These are phyloP conservation scores for Phytopythium mirpurense DNA, from an alignment of 352 stramenopile species.

Conservation along the genomic window DNA sequence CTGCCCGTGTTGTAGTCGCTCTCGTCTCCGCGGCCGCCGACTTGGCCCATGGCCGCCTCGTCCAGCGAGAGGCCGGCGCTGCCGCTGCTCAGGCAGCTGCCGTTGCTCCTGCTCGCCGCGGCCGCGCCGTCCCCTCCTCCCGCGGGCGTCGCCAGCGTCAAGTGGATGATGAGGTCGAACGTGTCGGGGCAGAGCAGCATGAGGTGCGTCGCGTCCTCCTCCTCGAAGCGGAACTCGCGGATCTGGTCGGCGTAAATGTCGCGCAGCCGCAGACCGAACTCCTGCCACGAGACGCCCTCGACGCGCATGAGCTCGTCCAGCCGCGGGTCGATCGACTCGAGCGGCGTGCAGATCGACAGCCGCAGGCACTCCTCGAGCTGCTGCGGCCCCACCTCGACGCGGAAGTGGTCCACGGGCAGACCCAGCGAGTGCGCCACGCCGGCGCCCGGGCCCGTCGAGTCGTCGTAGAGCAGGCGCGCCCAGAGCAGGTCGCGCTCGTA, in stretches of 20 bases:
- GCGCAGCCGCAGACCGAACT: slow-evolving; percentile 66
- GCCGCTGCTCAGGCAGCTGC: slow-evolving; percentile 14
- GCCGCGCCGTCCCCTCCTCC: slow-evolving; percentile 3
- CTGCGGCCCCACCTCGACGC: slow-evolving; percentile 68
- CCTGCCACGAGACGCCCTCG: slow-evolving; percentile 69
- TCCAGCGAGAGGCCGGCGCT: slow-evolving; percentile 3
- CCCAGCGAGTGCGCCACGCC: slow-evolving; percentile 50
- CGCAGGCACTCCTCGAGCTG: slow-evolving; percentile 82
- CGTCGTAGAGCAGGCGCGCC: slow-evolving; percentile 75
- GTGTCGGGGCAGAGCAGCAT: slow-evolving; percentile 77
- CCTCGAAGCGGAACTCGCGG: slow-evolving; percentile 84
- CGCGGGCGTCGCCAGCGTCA: slow-evolving; percentile 59
- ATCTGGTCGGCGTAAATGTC: slow-evolving; percentile 76
- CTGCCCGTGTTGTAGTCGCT: slow-evolving; percentile 12
- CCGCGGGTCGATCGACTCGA: slow-evolving; percentile 71
- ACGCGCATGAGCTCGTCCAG: slow-evolving; percentile 64
- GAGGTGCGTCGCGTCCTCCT: slow-evolving; percentile 67
- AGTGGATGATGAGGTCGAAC: slow-evolving; percentile 85
- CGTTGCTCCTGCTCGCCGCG: slow-evolving; percentile 7
- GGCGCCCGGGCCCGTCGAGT: slow-evolving; percentile 36
- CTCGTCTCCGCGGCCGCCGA: not conserved
- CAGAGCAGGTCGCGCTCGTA: slow-evolving; percentile 85
- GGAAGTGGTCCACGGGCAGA: slow-evolving; percentile 55
- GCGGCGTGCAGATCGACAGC: slow-evolving; percentile 73
- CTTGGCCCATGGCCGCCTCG: not conserved